Base-by-base conservation (phyloP, 306 rosid species). In the Ochetophila trinervis region DNA sequence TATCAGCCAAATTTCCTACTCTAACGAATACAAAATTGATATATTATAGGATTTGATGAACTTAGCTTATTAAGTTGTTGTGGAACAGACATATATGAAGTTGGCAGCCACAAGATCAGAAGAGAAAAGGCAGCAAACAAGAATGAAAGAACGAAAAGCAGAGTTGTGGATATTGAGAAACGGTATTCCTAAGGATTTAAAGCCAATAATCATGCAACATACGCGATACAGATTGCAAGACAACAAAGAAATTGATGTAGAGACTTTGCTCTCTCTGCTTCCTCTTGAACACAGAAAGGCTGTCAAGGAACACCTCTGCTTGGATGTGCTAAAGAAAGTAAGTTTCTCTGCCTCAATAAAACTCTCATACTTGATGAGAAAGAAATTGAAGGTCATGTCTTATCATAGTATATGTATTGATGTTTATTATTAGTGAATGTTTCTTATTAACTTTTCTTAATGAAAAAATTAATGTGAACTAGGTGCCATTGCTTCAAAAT, bases 201-300 rank as follows among this genome's bases (percentile, higher is more conserved):
- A 23, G 6, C 60, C n/a, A 6, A 56, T 56, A 45, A 60, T 60
- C 48, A 50, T 8, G 57, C 11, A 18, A 60, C 36, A 37, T 60
- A 22, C 19, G 13, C 48, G 19, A 0, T 19, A 36, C 65, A 60
- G 50, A 42, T 60, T 60, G 12, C 24, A 18, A 21, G 36, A 60
- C 23, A 9, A 37, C 7, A 60, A 60, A 36, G 32, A 42, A 16
- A 58, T 61, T 2, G 70, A 72, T 27, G 1, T 72, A 4, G 84
- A 83, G 51, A 62, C 63, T 67, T 70, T 85, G 53, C 70, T 87
- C 52, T 36, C 78, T n/a, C 72, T 85, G 80, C 95, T 84, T 27
- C 90, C 95, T 58, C 76, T 79, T 74, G 80, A 86, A 60, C 86
- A 83, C 53, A 82, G 83, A 73, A 87, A 91, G 74, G 79, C 76